Percentiles rank a stretch among this genome's conserved stretches.
These are phyloP conservation scores for Panaeolus cyanescens DNA, from an alignment of 768 basidiomycete genomes.

Conservation along the genomic window DNA sequence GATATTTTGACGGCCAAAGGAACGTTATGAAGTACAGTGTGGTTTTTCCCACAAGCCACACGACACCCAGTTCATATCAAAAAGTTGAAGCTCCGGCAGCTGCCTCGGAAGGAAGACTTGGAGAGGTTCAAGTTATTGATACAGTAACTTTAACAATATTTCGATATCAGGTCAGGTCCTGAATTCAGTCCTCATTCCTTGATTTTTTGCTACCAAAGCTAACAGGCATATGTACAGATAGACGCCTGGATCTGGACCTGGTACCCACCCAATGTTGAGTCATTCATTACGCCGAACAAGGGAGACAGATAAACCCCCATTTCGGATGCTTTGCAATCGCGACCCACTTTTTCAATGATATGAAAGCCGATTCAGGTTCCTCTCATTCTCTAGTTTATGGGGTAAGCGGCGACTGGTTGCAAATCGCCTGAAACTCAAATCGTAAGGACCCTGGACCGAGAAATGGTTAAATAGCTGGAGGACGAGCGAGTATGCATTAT, in stretches of 20 bases:
- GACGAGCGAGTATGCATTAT: background rate
- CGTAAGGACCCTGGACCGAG: background rate
- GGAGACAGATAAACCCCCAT: background rate
- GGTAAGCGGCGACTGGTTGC: background rate
- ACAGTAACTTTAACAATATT: too few species aligned
- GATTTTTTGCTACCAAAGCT: background rate
- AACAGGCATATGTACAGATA: background rate
- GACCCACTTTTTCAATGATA: background rate
- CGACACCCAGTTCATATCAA: background rate
- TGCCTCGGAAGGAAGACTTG: background rate
- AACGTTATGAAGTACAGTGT: too few species aligned
- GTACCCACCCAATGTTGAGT: background rate
- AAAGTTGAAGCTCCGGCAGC: background rate
- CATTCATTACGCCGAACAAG: background rate
- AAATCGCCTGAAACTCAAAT: background rate
- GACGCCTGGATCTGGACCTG: background rate
- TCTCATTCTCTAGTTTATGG: background rate
- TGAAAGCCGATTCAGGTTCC: background rate
- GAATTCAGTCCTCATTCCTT: background rate
- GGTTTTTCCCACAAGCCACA: background rate
- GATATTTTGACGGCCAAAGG: background rate
- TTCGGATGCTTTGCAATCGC: background rate
- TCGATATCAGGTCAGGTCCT: too few species aligned
- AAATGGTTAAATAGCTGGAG: background rate
- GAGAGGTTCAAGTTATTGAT: too few species aligned